These are phyloP conservation scores for Neopestalotiopsis sp. DNA, from an alignment of 2,329 filamentous ascomycete genomes.

Conservation along the genomic window DNA sequence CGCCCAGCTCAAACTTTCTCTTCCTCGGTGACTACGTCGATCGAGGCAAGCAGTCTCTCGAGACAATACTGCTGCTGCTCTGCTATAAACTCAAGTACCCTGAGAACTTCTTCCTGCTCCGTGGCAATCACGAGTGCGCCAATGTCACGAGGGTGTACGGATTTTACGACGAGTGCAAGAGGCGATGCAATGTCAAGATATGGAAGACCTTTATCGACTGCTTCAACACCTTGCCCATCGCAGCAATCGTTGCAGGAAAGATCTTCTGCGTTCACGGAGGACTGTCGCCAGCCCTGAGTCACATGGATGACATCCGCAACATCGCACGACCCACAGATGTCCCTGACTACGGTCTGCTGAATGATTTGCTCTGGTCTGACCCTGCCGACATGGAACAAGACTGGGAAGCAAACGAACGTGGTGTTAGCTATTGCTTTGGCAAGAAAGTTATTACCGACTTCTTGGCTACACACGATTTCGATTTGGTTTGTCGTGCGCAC, in stretches of 20 bases:
- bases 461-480: slow-evolving; percentile 91
- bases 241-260: slow-evolving; percentile 94
- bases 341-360: slow-evolving; percentile 92
- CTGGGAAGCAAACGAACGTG: slow-evolving; percentile 96
- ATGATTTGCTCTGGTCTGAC: slow-evolving; percentile 96
- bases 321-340: slow-evolving; percentile 97
- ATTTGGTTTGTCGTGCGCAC: slow-evolving; percentile 94
- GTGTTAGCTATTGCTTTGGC: slow-evolving; percentile 97
- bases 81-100: slow-evolving; percentile 98
- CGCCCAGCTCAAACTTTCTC: slow-evolving; percentile 87
- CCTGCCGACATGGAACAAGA: slow-evolving; percentile 97
- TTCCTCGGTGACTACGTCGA: slow-evolving; percentile 98
- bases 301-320: slow-evolving; percentile 98
- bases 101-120: slow-evolving; percentile 94
- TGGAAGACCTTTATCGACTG: slow-evolving; percentile 99
- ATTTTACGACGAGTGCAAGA: slow-evolving; percentile 98
- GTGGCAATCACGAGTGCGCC: slow-evolving; percentile 96
- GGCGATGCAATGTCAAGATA: slow-evolving; percentile 93
- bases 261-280: slow-evolving; percentile 98
- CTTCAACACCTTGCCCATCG: slow-evolving; percentile 94
- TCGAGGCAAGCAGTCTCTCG: slow-evolving; percentile 91
- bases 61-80: slow-evolving; percentile 89
- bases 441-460: slow-evolving; percentile 99
- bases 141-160: slow-evolving; percentile 96
- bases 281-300: slow-evolving; percentile 85